These are phyloP conservation scores for Aegilops umbellulata DNA, from an alignment of 176 grass and related monocot genomes.

Conservation along the genomic window DNA sequence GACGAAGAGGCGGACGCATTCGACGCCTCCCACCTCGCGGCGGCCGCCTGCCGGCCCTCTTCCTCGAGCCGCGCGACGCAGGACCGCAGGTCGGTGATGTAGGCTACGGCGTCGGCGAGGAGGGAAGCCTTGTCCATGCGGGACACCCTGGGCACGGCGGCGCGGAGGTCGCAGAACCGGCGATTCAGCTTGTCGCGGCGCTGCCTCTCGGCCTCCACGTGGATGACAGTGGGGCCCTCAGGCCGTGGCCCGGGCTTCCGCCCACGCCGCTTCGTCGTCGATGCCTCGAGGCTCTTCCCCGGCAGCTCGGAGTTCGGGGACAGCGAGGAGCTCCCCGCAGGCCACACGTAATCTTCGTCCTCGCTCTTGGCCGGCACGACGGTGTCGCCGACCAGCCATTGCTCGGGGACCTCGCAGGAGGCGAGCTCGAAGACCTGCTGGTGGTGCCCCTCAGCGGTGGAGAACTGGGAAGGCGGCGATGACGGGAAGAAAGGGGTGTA, in stretches of 20 bases:
- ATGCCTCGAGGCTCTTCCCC: background rate
- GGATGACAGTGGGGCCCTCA: background rate
- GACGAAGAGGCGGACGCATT: background rate
- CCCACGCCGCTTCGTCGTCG: background rate
- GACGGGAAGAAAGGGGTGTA: background rate
- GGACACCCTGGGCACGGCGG: background rate
- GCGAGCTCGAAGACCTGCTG: background rate
- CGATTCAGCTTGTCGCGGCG: conserved; percentile 2
- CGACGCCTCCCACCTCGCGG: background rate
- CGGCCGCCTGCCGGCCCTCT: background rate
- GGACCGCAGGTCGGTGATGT: conserved; percentile 1
- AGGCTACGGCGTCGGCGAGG: background rate
- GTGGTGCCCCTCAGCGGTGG: background rate
- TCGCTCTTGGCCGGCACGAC: background rate
- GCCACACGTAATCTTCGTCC: background rate
- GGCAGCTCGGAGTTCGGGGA: background rate
- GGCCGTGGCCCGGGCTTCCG: background rate
- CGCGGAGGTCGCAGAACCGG: background rate
- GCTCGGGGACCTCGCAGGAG: conserved; percentile 14
- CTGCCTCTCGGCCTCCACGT: background rate
- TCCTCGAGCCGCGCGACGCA: background rate
- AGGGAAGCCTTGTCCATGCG: conserved; percentile 3
- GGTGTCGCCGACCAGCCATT: background rate
- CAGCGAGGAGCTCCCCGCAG: background rate
- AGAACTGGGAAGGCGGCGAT: background rate